Conservation (phyloP, 768 basidiomycete genomes). For the Boletus pseudopeckii region DNA sequence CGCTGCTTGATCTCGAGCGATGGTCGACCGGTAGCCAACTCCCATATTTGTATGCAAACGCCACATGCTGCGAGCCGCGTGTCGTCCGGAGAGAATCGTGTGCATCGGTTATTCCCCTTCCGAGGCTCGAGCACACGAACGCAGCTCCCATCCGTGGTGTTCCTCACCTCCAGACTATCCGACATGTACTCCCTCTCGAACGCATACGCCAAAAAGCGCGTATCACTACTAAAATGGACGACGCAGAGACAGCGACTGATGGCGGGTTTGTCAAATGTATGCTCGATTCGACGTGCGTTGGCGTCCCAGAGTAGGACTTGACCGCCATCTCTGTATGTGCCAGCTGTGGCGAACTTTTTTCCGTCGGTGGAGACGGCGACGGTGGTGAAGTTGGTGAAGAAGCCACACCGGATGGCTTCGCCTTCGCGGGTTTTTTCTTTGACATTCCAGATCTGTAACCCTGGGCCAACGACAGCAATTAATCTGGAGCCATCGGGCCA, state of each 20-base stretch:
- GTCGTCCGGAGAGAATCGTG: slow-evolving; percentile 25
- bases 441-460: slow-evolving; percentile 26
- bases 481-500: slow-evolving; percentile 26
- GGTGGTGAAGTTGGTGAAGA: slow-evolving; percentile 27
- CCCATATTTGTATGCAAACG: slow-evolving; percentile 25
- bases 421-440: slow-evolving; percentile 19
- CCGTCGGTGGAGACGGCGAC: slow-evolving; percentile 24
- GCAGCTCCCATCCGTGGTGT: slow-evolving; percentile 9
- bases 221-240: slow-evolving; percentile 22
- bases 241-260: slow-evolving; percentile 22
- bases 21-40: slow-evolving; percentile 13
- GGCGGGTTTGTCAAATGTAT: slow-evolving; percentile 23
- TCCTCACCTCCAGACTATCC: slow-evolving; percentile 18
- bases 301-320: slow-evolving; percentile 25
- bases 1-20: slow-evolving; percentile 27
- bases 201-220: slow-evolving; percentile 19
- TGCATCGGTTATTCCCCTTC: slow-evolving; percentile 24
- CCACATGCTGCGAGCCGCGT: slow-evolving; percentile 23
- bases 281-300: slow-evolving; percentile 20
- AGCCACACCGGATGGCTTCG: slow-evolving; percentile 20
- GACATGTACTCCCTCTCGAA: slow-evolving; percentile 27
- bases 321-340: slow-evolving; percentile 24
- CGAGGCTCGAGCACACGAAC: slow-evolving; percentile 20
- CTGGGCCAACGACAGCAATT: slow-evolving; percentile 25
- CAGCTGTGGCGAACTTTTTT: slow-evolving; percentile 23